Conservation (phyloP, 139 green algal genomes). For the Picochlorum sp. region DNA sequence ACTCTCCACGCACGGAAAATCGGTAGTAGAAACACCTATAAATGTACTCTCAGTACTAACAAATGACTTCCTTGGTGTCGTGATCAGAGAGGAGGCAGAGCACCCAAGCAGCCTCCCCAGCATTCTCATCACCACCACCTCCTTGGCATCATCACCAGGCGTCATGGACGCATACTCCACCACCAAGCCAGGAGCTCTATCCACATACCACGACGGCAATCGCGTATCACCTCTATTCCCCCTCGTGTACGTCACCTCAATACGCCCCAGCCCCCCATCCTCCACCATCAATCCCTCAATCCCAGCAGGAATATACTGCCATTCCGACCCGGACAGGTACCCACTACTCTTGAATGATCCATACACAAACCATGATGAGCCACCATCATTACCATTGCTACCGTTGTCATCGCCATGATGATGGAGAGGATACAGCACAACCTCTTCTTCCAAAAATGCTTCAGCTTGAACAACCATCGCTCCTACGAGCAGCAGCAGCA, state of each 20-base stretch:
- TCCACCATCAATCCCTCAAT: background rate
- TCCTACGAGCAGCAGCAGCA: no score
- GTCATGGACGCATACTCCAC: background rate
- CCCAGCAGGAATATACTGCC: slow-evolving; percentile 2
- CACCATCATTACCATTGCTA: no score
- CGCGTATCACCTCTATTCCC: background rate
- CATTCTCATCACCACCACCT: slow-evolving; percentile 1
- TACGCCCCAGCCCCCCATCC: background rate
- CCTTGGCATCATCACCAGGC: background rate
- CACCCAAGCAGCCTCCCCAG: slow-evolving; percentile 2
- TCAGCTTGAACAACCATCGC: no score
- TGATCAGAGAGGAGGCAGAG: background rate
- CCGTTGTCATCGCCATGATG: no score
- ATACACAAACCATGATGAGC: no score
- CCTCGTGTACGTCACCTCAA: background rate
- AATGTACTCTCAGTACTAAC: slow-evolving; percentile 18
- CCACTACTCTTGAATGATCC: no score
- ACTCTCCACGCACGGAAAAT: slow-evolving; percentile 85
- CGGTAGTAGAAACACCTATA: slow-evolving; percentile 56
- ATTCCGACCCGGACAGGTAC: no score
- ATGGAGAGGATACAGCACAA: no score
- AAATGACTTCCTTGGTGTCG: background rate
- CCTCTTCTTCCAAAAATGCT: no score
- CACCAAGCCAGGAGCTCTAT: background rate
- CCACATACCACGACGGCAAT: background rate